A percentile compares a stretch with the other conserved stretches of the same genome.
Conservation (phyloP, 2,329 filamentous ascomycete genomes). For the Diaporthe ilicicola region DNA sequence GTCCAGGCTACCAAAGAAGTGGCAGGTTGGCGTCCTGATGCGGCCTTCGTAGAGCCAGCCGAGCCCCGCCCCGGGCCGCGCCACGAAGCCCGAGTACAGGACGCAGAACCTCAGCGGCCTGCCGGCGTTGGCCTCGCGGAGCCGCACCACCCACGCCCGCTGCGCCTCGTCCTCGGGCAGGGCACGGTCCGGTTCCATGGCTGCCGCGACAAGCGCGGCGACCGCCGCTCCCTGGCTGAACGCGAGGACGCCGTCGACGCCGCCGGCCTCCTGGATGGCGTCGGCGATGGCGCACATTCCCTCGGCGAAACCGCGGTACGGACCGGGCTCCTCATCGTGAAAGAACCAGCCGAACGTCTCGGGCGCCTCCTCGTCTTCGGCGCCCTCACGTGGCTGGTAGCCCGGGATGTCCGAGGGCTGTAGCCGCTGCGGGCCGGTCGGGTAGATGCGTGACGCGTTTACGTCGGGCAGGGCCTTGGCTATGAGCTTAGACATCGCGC, state of each 20-base stretch:
- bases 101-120: constrained; percentile 72
- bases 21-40: constrained; percentile 70
- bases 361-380: background rate
- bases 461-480: constrained; percentile 27
- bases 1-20: constrained; percentile 71
- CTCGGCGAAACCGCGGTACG: constrained; percentile 66
- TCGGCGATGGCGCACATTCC: constrained; percentile 57
- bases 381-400: constrained; percentile 24
- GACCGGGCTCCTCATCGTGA: constrained; percentile 27
- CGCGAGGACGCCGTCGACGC: constrained; percentile 80
- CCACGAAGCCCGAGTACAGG: constrained; percentile 79
- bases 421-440: constrained; percentile 27
- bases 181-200: constrained; percentile 65
- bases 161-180: constrained; percentile 34
- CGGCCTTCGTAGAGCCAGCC: constrained; percentile 68
- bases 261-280: constrained; percentile 66
- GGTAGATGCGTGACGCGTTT: constrained; percentile 27
- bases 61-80: constrained; percentile 63
- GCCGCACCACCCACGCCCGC: constrained; percentile 55
- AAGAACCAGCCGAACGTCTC: constrained; percentile 27
- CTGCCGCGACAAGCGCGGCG: constrained; percentile 75
- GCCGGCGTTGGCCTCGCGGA: constrained; percentile 59
- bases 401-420: constrained; percentile 27
- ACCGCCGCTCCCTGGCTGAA: constrained; percentile 83
- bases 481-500: constrained; percentile 28